These are phyloP conservation scores for Leucosporidium yakuticum DNA, from an alignment of 768 basidiomycete genomes.

Conservation along the genomic window DNA sequence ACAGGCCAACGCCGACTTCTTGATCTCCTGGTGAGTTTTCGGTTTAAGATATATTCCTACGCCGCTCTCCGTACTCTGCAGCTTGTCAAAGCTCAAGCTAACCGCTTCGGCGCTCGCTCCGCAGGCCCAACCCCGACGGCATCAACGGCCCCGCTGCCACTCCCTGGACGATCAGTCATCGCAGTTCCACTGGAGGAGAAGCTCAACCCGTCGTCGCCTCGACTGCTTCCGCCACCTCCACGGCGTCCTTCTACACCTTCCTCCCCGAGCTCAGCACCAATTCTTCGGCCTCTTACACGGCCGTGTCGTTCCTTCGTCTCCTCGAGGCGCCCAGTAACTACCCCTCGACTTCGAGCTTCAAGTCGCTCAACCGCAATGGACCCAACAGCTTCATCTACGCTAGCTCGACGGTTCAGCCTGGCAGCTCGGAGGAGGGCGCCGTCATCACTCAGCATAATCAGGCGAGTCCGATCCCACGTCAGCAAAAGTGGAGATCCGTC, in stretches of 20 bases:
- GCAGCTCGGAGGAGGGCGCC: neutral
- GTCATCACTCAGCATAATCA: conserved; percentile 17
- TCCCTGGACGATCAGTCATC: conserved; percentile 21
- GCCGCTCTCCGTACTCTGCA: too few relatives aligned
- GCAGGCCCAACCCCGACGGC: conserved; percentile 3
- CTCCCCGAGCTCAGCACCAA: conserved; percentile 18
- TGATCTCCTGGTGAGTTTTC: conserved; percentile 13
- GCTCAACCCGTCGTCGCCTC: conserved; percentile 13
- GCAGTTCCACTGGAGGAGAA: neutral
- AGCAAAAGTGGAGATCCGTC: too few relatives aligned
- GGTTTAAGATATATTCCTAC: too few relatives aligned
- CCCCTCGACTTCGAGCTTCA: neutral
- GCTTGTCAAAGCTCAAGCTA: too few relatives aligned
- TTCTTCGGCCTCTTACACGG: neutral
- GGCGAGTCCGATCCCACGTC: neutral
- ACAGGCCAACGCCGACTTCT: conserved; percentile 25
- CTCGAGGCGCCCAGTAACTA: conserved; percentile 1
- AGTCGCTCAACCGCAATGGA: neutral
- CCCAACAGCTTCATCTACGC: conserved; percentile 13
- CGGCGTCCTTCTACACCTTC: conserved; percentile 6
- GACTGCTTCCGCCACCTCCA: neutral
- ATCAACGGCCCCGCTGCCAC: neutral
- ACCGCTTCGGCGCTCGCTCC: too few relatives aligned
- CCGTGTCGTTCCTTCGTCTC: conserved; percentile 12
- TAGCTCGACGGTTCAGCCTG: neutral